Evolutionary conservation across 2,329 filamentous ascomycete genomes (phyloP), one percentile per base, ranked within the genome.

Genomic region (Sporothrix brunneoviolacea): DNA sequence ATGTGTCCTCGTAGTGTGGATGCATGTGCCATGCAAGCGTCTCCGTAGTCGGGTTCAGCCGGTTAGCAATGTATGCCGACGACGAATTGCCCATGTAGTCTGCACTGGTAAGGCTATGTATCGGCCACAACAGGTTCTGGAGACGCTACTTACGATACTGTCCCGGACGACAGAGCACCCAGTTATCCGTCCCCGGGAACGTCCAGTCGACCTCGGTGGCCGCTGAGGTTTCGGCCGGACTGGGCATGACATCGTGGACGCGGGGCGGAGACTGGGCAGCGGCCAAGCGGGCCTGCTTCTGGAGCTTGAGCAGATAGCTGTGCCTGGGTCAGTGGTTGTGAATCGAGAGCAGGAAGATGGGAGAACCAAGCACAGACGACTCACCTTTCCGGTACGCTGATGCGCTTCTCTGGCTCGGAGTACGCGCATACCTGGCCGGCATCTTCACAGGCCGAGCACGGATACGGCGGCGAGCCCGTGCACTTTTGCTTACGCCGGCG

Each of bases 221-320:
- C 32, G 51, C 37, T 22, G 53, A 41, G n/a, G 53, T 55, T 28
- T 51, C 43, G 4, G 54, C 51, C 36, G 54, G 50, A 16, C 44
- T 53, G 12, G 54, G 51, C 39, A 53, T 19, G 22, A 15, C 44
- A 37, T 38, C 35, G 4, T 22, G 44, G n/a, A 8, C 3, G n/a
- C 35, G 35, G 5, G 35, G 8, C 35, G 16, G 8, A 4, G 35
- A 6, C 35, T 37, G 35, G 3, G 33, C 16, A 15, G 35, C 35
- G 16, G n/a, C n/a, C n/a, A 12, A 7, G 21, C 36, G 44, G 15
- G 44, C 44, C 19, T 47, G 44, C 10, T 33, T n/a, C 24, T 47
- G 44, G 4, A 47, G 44, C 27, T 39, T 38, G 4, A 30, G 33
- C 22, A 47, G 44, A 10, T 47, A 47, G 24, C 44, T 46, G 33